Evolutionary conservation across 768 basidiomycete species (phyloP).

Genomic region (Cubamyces lactineus): DNA sequence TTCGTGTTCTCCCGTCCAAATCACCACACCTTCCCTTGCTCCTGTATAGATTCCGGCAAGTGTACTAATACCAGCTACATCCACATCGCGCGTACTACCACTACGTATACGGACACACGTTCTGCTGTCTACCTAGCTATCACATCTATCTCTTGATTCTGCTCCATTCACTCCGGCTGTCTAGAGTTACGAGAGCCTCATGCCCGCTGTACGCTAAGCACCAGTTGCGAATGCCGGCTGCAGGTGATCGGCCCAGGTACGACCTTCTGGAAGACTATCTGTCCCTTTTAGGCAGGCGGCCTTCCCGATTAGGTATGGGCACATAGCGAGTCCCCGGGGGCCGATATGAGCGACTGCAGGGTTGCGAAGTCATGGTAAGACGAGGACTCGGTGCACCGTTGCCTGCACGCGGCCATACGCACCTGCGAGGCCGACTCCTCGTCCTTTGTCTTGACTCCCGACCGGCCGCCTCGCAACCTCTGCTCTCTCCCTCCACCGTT

Average conservation of each 20-base stretch:
- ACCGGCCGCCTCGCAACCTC: too few species aligned
- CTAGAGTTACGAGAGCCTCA: too few species aligned
- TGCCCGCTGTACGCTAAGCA: neutral
- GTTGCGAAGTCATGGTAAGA: neutral
- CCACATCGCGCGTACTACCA: neutral
- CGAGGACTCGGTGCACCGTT: too few species aligned
- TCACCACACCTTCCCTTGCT: constrained; percentile 6
- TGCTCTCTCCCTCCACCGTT: too few species aligned
- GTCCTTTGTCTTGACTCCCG: too few species aligned
- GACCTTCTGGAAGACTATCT: neutral
- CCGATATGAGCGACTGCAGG: neutral
- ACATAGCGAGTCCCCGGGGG: constrained; percentile 3
- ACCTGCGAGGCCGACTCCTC: too few species aligned
- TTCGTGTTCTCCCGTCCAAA: neutral
- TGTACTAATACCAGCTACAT: constrained; percentile 14
- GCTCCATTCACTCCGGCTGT: too few species aligned
- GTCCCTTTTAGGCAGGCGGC: neutral
- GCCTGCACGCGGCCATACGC: too few species aligned
- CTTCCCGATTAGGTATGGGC: neutral
- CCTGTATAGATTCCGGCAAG: constrained; percentile 8
- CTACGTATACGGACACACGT: neutral
- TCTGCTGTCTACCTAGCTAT: neutral
- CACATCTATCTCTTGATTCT: neutral
- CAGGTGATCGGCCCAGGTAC: neutral
- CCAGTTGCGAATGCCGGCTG: neutral